A percentile compares a stretch with the other conserved stretches of the same genome.
Evolutionary conservation across 768 basidiomycete species (phyloP).

Genomic region (Mycena chlorophos): DNA sequence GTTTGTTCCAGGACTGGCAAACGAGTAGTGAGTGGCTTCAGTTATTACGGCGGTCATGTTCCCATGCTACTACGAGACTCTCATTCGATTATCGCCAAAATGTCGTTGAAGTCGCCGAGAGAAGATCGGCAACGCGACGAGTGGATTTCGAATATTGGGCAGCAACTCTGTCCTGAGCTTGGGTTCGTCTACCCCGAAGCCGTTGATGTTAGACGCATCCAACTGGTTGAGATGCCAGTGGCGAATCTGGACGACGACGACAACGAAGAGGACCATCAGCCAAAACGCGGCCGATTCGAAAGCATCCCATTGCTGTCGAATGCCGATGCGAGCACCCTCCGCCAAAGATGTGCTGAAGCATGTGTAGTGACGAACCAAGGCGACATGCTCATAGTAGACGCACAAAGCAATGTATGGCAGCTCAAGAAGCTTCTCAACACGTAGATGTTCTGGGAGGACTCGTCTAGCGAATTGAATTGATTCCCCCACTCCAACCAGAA

Average conservation of each 20-base stretch:
- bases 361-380: background rate
- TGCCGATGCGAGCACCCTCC: too few relatives aligned
- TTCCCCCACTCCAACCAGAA: slow-evolving; percentile 15
- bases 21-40: background rate
- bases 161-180: background rate
- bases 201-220: background rate
- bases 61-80: background rate
- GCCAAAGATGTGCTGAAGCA: background rate
- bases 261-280: background rate
- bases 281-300: background rate
- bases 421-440: background rate
- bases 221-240: background rate
- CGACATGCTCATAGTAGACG: background rate
- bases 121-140: background rate
- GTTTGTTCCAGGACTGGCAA: background rate
- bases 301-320: too few relatives aligned
- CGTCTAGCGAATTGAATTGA: slow-evolving; percentile 7
- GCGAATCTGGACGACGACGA: background rate
- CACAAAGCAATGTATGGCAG: background rate
- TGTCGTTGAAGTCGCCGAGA: background rate
- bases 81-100: background rate
- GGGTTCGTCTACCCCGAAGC: background rate
- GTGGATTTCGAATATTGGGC: background rate
- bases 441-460: background rate
- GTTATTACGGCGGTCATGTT: background rate